A percentile compares a stretch with the other conserved stretches of the same genome.
These are phyloP conservation scores for Solanum acaule DNA, from an alignment of 257 asterid genomes.

Conservation along the genomic window DNA sequence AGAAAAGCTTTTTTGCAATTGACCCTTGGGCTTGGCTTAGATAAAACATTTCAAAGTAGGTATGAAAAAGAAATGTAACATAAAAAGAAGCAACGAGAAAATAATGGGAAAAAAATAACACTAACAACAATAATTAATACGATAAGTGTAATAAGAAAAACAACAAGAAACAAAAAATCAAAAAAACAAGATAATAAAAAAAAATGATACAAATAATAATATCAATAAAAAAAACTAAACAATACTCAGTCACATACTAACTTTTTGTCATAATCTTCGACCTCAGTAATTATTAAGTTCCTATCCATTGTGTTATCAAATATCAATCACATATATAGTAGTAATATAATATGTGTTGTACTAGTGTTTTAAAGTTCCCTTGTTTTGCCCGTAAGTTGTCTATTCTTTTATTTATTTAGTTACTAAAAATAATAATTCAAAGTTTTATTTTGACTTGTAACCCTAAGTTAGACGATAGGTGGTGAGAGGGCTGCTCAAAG, in stretches of 20 bases:
- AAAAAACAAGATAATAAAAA: background rate
- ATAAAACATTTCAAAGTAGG: background rate
- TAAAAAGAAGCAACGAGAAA: background rate
- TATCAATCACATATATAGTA: background rate
- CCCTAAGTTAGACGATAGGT: background rate
- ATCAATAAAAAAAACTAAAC: background rate
- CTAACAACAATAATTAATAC: background rate
- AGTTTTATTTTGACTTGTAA: background rate
- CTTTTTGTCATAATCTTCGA: background rate
- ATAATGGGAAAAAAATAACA: background rate
- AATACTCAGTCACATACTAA: accelerated
- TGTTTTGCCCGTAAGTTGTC: background rate
- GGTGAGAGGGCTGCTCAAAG: background rate
- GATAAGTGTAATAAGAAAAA: background rate
- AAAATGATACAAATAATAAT: background rate
- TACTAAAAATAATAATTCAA: background rate
- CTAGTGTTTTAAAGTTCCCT: background rate
- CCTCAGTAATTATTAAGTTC: no score
- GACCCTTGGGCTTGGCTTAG: accelerated
- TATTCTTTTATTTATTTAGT: background rate
- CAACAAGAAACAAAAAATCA: background rate
- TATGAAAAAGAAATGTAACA: background rate
- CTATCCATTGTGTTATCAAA: background rate
- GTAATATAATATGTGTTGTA: background rate
- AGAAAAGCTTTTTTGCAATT: background rate